These are phyloP conservation scores for Ophiostoma tasmaniense DNA, from an alignment of 2,329 filamentous ascomycete species.

Conservation along the genomic window DNA sequence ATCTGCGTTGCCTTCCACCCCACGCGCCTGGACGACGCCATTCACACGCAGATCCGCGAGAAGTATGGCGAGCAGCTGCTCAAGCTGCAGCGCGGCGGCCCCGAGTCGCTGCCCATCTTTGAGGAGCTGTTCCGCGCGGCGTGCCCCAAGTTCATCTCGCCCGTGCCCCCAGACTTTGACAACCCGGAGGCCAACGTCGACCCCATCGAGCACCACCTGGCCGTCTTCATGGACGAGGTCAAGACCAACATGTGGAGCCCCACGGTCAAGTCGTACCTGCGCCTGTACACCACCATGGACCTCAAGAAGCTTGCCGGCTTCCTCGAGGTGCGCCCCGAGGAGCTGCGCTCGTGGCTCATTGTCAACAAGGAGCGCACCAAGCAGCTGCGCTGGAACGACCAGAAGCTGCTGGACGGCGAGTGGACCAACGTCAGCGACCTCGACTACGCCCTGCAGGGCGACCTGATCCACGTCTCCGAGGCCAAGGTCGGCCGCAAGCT, in stretches of 20 bases:
- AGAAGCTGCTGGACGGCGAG: slow-evolving; percentile 84
- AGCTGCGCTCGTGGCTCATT: slow-evolving; percentile 84
- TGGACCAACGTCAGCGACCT: slow-evolving; percentile 88
- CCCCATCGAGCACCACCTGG: slow-evolving; percentile 91
- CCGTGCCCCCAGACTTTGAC: slow-evolving; percentile 94
- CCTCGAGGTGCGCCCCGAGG: slow-evolving; percentile 93
- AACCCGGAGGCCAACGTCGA: slow-evolving; percentile 94
- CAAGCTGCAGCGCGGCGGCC: slow-evolving; percentile 91
- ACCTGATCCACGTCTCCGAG: slow-evolving; percentile 97
- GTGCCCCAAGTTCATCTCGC: slow-evolving; percentile 99
- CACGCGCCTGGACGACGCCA: slow-evolving; percentile 94
- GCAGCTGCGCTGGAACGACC: slow-evolving; percentile 89
- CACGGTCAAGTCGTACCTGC: slow-evolving; percentile 95
- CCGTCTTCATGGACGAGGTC: slow-evolving; percentile 99
- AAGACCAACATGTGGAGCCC: slow-evolving; percentile 99
- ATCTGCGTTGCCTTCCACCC: slow-evolving; percentile 98
- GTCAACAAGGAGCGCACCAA: slow-evolving; percentile 98
- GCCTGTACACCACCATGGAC: slow-evolving; percentile 99
- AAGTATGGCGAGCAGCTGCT: slow-evolving; percentile 99
- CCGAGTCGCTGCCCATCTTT: slow-evolving; percentile 90
- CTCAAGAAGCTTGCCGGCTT: slow-evolving; percentile 96
- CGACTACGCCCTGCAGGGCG: slow-evolving; percentile 95
- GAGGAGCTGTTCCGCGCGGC: slow-evolving; percentile 95
- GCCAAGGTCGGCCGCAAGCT: slow-evolving; percentile 95
- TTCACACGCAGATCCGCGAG: slow-evolving; percentile 94